Evolutionary conservation across 2,329 filamentous ascomycete genomes (phyloP).

Genomic region (Beauveria caledonica): DNA sequence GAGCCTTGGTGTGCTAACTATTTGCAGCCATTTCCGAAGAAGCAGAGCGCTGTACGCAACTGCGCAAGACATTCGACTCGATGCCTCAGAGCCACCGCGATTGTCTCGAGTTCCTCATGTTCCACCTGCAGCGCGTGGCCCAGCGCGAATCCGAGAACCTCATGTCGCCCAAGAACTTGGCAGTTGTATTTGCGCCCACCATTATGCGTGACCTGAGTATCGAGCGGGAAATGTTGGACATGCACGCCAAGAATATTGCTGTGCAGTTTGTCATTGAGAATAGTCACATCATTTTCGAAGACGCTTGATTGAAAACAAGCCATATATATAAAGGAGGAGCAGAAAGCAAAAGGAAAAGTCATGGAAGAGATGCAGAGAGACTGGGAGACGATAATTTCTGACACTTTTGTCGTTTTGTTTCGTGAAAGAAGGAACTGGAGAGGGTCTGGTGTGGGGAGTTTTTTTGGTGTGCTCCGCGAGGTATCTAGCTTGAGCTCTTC

Average conservation of each 20-base stretch:
- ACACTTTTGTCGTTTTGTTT: not conserved
- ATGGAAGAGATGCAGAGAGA: not conserved
- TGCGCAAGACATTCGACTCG: constrained; percentile 66
- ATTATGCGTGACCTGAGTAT: constrained; percentile 89
- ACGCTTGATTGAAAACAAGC: constrained; percentile 20
- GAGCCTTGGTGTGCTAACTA: constrained; percentile 14
- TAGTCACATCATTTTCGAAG: constrained; percentile 69
- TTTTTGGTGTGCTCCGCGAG: not conserved
- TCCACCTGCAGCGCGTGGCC: constrained; percentile 84
- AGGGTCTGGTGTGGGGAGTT: constrained; percentile 11
- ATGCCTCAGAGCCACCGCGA: constrained; percentile 80
- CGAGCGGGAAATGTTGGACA: constrained; percentile 92
- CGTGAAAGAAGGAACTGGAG: not conserved
- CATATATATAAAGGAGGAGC: not conserved
- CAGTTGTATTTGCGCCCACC: constrained; percentile 94
- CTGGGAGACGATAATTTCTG: not conserved
- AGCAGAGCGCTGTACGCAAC: constrained; percentile 58
- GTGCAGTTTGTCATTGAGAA: constrained; percentile 93
- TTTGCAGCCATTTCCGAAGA: constrained; percentile 53
- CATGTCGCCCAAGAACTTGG: constrained; percentile 94
- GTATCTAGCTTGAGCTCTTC: constrained; percentile 1
- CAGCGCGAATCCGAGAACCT: constrained; percentile 76
- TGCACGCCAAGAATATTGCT: constrained; percentile 84
- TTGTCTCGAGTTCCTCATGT: constrained; percentile 86
- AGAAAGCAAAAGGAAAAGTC: not conserved